A percentile compares a stretch with the other conserved stretches of the same genome.
These are phyloP conservation scores for Debaryomyces robertsiae DNA, from an alignment of 1,139 yeast species.

Conservation along the genomic window DNA sequence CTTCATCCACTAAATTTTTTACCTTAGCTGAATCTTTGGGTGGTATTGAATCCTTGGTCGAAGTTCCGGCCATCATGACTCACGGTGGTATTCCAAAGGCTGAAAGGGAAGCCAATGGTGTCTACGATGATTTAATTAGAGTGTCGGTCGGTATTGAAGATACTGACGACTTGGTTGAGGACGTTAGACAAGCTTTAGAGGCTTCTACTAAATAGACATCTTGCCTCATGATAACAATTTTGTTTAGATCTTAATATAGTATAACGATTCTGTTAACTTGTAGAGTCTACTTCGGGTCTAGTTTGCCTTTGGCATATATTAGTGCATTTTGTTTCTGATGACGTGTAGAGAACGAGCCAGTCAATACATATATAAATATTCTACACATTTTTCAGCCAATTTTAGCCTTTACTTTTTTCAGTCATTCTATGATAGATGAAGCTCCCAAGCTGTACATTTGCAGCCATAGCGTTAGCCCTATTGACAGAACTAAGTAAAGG, in stretches of 20 bases:
- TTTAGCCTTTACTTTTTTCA: not conserved
- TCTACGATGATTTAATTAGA: slow-evolving; percentile 79
- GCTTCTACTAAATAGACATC: slow-evolving; percentile 17
- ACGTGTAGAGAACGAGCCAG: slow-evolving; percentile 9
- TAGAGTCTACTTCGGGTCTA: not conserved
- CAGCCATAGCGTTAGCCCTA: slow-evolving; percentile 2
- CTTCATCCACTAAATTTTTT: slow-evolving; percentile 74
- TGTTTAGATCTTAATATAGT: no score
- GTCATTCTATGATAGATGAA: slow-evolving; percentile 5
- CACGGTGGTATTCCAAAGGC: slow-evolving; percentile 88
- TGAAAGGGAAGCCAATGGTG: slow-evolving; percentile 80
- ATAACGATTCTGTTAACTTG: not conserved
- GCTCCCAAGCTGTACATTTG: not conserved
- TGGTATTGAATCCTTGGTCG: slow-evolving; percentile 84
- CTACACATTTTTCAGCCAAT: not conserved
- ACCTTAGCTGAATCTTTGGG: slow-evolving; percentile 90
- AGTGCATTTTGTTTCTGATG: slow-evolving; percentile 2
- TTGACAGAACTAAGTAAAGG: slow-evolving; percentile 3
- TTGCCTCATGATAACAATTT: not conserved
- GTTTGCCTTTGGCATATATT: slow-evolving; percentile 4
- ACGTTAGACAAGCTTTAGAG: slow-evolving; percentile 69
- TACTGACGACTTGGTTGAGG: slow-evolving; percentile 72
- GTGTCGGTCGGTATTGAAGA: slow-evolving; percentile 89
- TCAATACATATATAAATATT: not conserved
- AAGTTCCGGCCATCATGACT: slow-evolving; percentile 92